Evolutionary conservation across 345 rosid species (phyloP).

Genomic region (Ricinus communis): DNA sequence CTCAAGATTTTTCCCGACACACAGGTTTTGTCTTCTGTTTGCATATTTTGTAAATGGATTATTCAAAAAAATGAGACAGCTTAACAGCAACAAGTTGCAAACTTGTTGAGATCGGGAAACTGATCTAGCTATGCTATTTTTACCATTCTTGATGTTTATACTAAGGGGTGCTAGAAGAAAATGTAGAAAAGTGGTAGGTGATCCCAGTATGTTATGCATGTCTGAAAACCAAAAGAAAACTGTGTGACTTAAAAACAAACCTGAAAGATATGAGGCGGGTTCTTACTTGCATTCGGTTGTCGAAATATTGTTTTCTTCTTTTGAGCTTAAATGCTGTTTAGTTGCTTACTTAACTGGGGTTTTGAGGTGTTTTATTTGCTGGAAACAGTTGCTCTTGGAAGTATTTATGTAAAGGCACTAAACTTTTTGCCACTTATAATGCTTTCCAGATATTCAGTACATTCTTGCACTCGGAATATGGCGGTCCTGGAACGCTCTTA

Average conservation of each 20-base stretch:
- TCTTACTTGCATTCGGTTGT: too few species aligned
- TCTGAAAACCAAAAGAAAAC: background rate
- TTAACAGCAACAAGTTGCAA: background rate
- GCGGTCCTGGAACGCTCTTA: constrained; percentile 92
- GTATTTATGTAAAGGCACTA: background rate
- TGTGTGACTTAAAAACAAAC: too few species aligned
- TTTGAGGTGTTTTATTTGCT: background rate
- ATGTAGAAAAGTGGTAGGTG: background rate
- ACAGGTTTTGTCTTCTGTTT: background rate
- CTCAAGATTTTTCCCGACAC: background rate
- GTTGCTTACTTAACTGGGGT: background rate
- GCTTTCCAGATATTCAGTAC: constrained; percentile 61
- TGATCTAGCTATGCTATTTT: background rate
- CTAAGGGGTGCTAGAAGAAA: background rate
- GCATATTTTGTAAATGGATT: background rate
- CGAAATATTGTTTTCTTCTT: too few species aligned
- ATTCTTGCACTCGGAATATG: constrained; percentile 75
- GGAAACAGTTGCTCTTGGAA: background rate
- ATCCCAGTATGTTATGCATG: background rate
- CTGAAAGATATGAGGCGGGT: too few species aligned
- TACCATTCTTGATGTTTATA: background rate
- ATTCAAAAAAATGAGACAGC: background rate
- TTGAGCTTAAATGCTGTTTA: background rate
- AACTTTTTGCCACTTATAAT: constrained; percentile 13
- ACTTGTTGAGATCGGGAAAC: too few species aligned